Conservation (phyloP, 164 flowering plant species). For the Vitis rupestris region DNA sequence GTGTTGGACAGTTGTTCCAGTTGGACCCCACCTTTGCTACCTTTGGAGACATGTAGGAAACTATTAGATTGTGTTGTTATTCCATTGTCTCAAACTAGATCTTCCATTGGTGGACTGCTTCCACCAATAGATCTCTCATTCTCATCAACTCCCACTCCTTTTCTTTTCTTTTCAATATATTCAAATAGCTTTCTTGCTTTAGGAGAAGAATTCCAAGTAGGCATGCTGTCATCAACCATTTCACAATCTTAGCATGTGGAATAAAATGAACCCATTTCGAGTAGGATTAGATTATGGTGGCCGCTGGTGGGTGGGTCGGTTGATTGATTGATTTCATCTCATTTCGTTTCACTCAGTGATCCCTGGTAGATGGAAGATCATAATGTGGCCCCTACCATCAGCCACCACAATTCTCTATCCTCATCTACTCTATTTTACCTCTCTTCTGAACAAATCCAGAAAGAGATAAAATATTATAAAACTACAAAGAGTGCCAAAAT, state of each 20-base stretch:
- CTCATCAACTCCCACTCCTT: constrained; percentile 38
- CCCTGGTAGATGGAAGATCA: constrained; percentile 7
- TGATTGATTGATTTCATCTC: constrained; percentile 33
- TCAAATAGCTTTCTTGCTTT: constrained; percentile 28
- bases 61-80: constrained; percentile 54
- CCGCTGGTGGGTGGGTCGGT: constrained; percentile 41
- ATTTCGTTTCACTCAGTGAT: constrained; percentile 15
- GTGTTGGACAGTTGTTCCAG: constrained; percentile 55
- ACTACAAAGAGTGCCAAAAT: constrained; percentile 16
- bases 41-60: constrained; percentile 41
- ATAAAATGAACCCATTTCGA: constrained; percentile 18
- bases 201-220: constrained; percentile 39
- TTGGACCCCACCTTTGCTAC: constrained; percentile 39
- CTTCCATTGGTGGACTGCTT: constrained; percentile 40
- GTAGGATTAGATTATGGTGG: constrained; percentile 20
- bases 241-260: constrained; percentile 38
- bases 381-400: constrained; percentile 27
- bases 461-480: not conserved
- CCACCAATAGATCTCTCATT: constrained; percentile 42
- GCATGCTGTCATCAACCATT: constrained; percentile 44
- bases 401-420: constrained; percentile 14
- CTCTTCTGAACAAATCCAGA: constrained; percentile 13
- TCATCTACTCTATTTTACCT: constrained; percentile 13
- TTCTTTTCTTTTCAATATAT: constrained; percentile 19
- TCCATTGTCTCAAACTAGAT: constrained; percentile 45